Evolutionary conservation across 768 basidiomycete genomes (phyloP).

Genomic region (Lepiota brunneoincarnata): DNA sequence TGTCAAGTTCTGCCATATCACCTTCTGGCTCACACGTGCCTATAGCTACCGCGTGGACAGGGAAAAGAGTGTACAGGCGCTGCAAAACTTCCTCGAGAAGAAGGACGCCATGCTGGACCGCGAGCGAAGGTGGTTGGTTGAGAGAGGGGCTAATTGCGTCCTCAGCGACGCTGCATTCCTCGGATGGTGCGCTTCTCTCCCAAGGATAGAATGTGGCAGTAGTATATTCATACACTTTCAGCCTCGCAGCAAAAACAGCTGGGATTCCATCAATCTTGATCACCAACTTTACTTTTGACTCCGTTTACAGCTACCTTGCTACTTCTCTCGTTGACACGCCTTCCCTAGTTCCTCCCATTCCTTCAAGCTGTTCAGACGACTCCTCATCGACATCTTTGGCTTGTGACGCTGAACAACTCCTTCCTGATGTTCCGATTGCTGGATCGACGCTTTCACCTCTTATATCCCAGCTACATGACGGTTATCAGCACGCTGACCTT

Average conservation of each 20-base stretch:
- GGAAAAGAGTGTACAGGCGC: slow-evolving; percentile 59
- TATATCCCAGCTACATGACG: slow-evolving; percentile 59
- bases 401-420: slow-evolving; percentile 20
- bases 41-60: slow-evolving; percentile 72
- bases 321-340: slow-evolving; percentile 47
- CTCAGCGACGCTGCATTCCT: slow-evolving; percentile 78
- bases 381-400: slow-evolving; percentile 12
- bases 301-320: slow-evolving; percentile 75
- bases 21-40: slow-evolving; percentile 8
- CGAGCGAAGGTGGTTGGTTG: slow-evolving; percentile 57
- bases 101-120: slow-evolving; percentile 53
- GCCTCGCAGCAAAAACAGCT: slow-evolving; percentile 62
- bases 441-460: slow-evolving; percentile 49
- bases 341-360: slow-evolving; percentile 16
- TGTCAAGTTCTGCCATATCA: background rate
- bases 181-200: slow-evolving; percentile 53
- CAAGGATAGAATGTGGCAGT: background rate
- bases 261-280: slow-evolving; percentile 69
- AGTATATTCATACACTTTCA: slow-evolving; percentile 21
- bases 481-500: slow-evolving; percentile 71
- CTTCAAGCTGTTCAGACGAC: background rate
- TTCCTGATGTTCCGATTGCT: slow-evolving; percentile 56
- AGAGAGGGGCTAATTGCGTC: slow-evolving; percentile 53
- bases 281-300: slow-evolving; percentile 85
- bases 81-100: slow-evolving; percentile 53